Conservation (phyloP, 257 asterid genomes). For the Przewalskia tangutica region DNA sequence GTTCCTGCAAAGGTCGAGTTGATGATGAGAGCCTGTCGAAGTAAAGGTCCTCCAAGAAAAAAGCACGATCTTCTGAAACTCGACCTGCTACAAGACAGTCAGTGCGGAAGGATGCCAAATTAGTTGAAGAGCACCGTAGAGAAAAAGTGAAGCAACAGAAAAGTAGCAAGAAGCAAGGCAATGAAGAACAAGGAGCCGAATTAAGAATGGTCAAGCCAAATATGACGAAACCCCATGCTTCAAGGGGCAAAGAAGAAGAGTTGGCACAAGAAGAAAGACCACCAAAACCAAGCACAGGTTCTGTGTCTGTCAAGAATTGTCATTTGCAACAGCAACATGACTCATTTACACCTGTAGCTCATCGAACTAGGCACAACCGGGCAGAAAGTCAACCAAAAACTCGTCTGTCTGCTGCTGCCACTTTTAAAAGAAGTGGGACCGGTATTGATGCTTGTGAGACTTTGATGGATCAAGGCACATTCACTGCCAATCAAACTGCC, state of each 20-base stretch:
- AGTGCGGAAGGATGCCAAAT: constrained; percentile 23
- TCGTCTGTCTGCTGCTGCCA: constrained; percentile 15
- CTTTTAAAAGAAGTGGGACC: constrained; percentile 22
- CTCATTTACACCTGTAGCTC: constrained; percentile 44
- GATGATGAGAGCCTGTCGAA: constrained; percentile 19
- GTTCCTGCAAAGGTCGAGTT: constrained; percentile 18
- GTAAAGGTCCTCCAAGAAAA: constrained; percentile 10
- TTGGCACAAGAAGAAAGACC: constrained; percentile 13
- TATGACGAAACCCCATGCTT: constrained; percentile 4
- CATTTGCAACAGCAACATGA: constrained; percentile 25
- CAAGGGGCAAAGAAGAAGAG: neutral
- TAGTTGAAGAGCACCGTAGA: constrained; percentile 9
- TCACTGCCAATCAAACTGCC: constrained; percentile 17
- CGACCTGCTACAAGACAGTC: constrained; percentile 44
- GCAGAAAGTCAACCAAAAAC: constrained; percentile 18
- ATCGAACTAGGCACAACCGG: constrained; percentile 46
- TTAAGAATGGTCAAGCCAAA: constrained; percentile 17
- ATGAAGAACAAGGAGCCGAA: constrained; percentile 15
- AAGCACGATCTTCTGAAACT: constrained; percentile 18
- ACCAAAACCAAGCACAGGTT: constrained; percentile 13
- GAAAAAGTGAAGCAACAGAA: constrained; percentile 15
- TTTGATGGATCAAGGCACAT: constrained; percentile 11
- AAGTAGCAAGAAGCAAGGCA: constrained; percentile 19
- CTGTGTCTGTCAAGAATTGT: constrained; percentile 16
- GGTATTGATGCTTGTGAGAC: neutral